Evolutionary conservation across 1,284 basidiomycete genomes (phyloP).

Genomic region (Phlebopus sp.): DNA sequence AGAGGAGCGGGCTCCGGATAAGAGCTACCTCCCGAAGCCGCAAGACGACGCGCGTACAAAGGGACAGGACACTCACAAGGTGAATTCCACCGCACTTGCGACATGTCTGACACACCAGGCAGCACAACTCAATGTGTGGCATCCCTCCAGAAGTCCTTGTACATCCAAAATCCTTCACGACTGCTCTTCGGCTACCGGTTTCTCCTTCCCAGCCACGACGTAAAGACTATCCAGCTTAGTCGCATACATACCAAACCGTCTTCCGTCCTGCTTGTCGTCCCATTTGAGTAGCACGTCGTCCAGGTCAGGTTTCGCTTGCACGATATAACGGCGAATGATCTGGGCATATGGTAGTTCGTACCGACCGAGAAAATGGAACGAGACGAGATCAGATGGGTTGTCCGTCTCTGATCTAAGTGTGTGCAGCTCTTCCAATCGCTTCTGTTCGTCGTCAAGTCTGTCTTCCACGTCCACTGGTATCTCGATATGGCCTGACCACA

Average conservation of each 20-base stretch:
- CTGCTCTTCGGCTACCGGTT: background rate
- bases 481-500: slow-evolving; percentile 30
- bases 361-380: slow-evolving; percentile 37
- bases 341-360: slow-evolving; percentile 39
- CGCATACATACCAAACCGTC: slow-evolving; percentile 39
- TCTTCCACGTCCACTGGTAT: slow-evolving; percentile 32
- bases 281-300: slow-evolving; percentile 35
- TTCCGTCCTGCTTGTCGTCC: slow-evolving; percentile 35
- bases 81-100: no score
- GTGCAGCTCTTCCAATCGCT: slow-evolving; percentile 30
- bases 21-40: no score
- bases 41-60: no score
- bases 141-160: no score
- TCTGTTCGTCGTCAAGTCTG: slow-evolving; percentile 36
- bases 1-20: no score
- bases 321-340: slow-evolving; percentile 33
- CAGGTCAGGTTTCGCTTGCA: slow-evolving; percentile 29
- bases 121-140: no score
- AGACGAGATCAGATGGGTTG: slow-evolving; percentile 38
- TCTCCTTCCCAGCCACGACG: slow-evolving; percentile 5
- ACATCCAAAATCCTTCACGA: no score
- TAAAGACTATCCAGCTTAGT: slow-evolving; percentile 37
- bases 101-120: no score
- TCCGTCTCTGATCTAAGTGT: slow-evolving; percentile 24
- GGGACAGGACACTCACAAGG: no score